Evolutionary conservation across 176 grass and related monocot species (phyloP).

Genomic region (Triticum aestivum): DNA sequence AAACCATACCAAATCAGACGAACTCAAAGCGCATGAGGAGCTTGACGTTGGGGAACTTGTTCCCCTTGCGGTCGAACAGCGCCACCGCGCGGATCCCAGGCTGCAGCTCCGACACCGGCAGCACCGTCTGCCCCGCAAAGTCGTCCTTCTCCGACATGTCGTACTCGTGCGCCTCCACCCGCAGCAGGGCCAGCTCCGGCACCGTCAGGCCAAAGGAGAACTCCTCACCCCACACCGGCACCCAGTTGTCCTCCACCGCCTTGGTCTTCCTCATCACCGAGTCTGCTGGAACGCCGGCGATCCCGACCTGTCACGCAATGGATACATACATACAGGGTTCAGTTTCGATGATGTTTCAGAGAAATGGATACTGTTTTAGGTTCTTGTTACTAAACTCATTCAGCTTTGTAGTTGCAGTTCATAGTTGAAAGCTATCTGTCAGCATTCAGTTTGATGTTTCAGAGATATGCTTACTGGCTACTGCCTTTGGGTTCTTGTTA

Average conservation of each 20-base stretch:
- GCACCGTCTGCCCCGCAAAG: constrained; percentile 75
- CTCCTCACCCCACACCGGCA: constrained; percentile 77
- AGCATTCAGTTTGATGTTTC: too few relatives aligned
- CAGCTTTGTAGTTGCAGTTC: too few relatives aligned
- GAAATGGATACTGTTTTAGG: neutral
- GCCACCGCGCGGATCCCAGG: constrained; percentile 77
- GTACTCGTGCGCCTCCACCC: constrained; percentile 82
- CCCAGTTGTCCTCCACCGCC: constrained; percentile 87
- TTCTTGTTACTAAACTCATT: too few relatives aligned
- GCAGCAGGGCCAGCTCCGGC: constrained; percentile 85
- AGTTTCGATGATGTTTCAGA: neutral
- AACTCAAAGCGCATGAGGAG: constrained; percentile 88
- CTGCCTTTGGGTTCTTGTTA: neutral
- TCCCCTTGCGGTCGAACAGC: constrained; percentile 67
- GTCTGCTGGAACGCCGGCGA: constrained; percentile 75
- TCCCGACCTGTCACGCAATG: constrained; percentile 46
- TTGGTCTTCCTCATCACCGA: constrained; percentile 61
- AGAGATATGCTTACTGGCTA: too few relatives aligned
- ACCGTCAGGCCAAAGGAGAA: constrained; percentile 62
- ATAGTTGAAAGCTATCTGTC: too few relatives aligned
- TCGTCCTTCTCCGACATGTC: constrained; percentile 99
- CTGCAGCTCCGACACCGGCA: constrained; percentile 74
- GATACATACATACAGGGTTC: neutral
- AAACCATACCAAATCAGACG: constrained; percentile 5
- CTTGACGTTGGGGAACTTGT: constrained; percentile 54